phyloP scores from a whole-genome alignment of 768 basidiomycete genomes.

The Solioccasus polychromus region DNA sequence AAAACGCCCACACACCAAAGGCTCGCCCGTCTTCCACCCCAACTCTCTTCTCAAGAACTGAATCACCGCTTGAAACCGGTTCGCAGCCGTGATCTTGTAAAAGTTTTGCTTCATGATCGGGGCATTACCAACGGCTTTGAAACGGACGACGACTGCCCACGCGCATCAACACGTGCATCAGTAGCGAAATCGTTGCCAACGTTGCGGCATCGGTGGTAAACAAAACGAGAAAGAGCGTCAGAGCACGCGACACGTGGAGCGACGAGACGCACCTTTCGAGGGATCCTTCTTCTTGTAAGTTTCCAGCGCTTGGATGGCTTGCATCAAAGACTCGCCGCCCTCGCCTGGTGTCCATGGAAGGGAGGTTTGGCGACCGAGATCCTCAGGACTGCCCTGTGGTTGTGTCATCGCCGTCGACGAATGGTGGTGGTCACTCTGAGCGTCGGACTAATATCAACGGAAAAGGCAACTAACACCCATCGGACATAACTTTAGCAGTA shows the following conservation, averaged over 20 bases:
- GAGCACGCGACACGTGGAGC: not conserved
- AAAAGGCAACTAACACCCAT: slow-evolving; percentile 18
- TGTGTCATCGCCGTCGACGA: slow-evolving; percentile 25
- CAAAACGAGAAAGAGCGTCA: not conserved
- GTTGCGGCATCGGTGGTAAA: too few relatives aligned
- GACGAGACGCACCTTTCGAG: slow-evolving; percentile 55
- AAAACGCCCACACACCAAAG: slow-evolving; percentile 54
- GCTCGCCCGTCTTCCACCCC: slow-evolving; percentile 81
- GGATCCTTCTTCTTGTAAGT: slow-evolving; percentile 85
- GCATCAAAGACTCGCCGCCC: slow-evolving; percentile 32
- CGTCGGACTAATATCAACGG: slow-evolving; percentile 1
- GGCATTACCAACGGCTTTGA: slow-evolving; percentile 96
- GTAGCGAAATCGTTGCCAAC: too few relatives aligned
- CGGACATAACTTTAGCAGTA: too few relatives aligned
- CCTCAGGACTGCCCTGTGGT: slow-evolving; percentile 32
- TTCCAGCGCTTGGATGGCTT: slow-evolving; percentile 72
- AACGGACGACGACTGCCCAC: slow-evolving; percentile 85
- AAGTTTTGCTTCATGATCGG: slow-evolving; percentile 99
- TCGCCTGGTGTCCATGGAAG: slow-evolving; percentile 35
- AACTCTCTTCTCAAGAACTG: slow-evolving; percentile 89
- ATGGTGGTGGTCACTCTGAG: slow-evolving; percentile 3
- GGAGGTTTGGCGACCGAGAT: slow-evolving; percentile 27
- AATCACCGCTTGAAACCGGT: slow-evolving; percentile 93
- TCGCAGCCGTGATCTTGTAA: slow-evolving; percentile 94
- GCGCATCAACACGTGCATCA: too few relatives aligned